phyloP scores from a whole-genome alignment of 2,329 filamentous ascomycete species.

The Chrysoporthe cubensis region DNA sequence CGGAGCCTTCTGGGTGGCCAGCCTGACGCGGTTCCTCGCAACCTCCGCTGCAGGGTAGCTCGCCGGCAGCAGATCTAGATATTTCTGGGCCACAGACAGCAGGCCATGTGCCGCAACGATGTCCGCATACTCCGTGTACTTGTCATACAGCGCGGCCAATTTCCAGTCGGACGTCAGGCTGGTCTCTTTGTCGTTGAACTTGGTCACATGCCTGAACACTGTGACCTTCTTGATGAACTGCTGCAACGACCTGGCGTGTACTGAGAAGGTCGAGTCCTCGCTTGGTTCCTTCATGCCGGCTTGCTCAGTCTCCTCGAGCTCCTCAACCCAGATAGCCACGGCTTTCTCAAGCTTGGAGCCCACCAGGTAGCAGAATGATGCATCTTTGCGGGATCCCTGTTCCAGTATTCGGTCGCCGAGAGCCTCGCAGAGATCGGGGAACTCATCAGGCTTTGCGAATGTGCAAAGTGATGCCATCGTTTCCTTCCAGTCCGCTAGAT shows the following conservation, averaged over 20 bases:
- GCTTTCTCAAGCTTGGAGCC: constrained; percentile 98
- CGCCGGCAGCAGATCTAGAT: constrained; percentile 82
- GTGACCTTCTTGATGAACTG: constrained; percentile 98
- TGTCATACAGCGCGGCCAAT: constrained; percentile 83
- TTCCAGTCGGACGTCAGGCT: constrained; percentile 81
- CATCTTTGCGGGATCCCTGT: constrained; percentile 78
- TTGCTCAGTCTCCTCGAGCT: constrained; percentile 83
- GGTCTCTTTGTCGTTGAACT: constrained; percentile 82
- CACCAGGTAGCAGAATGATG: constrained; percentile 93
- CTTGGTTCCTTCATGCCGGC: constrained; percentile 70
- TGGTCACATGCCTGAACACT: constrained; percentile 90
- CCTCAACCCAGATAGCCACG: constrained; percentile 88
- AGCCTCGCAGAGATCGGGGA: constrained; percentile 92
- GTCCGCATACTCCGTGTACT: constrained; percentile 96
- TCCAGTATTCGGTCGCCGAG: constrained; percentile 90
- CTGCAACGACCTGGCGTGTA: constrained; percentile 87
- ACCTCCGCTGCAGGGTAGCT: constrained; percentile 87
- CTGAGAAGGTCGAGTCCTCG: constrained; percentile 83
- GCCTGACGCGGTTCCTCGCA: constrained; percentile 80
- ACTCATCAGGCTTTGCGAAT: constrained; percentile 88
- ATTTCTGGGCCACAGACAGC: constrained; percentile 83
- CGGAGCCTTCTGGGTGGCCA: constrained; percentile 70
- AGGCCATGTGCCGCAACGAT: constrained; percentile 91
- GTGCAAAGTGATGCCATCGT: constrained; percentile 96
- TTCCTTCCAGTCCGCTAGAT: constrained; percentile 93